Evolutionary conservation across 2,329 filamentous ascomycete species (phyloP).

Genomic region (Neofusicoccum sp.): DNA sequence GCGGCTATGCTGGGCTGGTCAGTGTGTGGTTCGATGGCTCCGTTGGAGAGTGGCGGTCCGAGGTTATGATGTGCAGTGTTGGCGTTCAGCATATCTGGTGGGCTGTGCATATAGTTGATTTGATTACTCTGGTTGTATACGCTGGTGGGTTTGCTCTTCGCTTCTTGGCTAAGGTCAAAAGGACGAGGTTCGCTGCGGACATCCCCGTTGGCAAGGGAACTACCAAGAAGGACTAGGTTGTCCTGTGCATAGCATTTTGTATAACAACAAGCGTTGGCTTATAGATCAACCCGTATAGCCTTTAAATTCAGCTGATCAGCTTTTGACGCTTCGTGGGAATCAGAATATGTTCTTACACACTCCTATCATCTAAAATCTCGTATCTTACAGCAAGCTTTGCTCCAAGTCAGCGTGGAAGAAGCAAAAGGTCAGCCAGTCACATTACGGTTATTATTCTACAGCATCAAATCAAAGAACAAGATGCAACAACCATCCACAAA

Average conservation of each 20-base stretch:
- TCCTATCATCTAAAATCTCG: too few species aligned
- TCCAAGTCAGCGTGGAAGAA: neutral
- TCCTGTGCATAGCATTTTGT: neutral
- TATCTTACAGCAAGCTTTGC: too few species aligned
- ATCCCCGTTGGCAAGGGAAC: neutral
- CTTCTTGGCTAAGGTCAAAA: neutral
- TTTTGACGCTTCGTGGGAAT: too few species aligned
- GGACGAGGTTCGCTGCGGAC: neutral
- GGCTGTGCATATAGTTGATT: conserved; percentile 74
- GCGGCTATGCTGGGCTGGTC: conserved; percentile 85
- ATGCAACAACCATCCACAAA: neutral
- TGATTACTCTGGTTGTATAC: conserved; percentile 45
- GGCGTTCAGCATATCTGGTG: conserved; percentile 95
- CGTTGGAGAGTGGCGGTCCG: conserved; percentile 71
- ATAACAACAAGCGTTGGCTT: neutral
- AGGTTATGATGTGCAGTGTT: conserved; percentile 73
- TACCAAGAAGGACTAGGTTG: neutral
- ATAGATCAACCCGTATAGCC: neutral
- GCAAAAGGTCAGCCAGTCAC: neutral
- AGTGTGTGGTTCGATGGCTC: conserved; percentile 83
- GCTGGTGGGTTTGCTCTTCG: conserved; percentile 20
- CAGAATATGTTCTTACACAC: too few species aligned
- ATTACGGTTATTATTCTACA: neutral
- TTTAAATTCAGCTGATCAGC: neutral
- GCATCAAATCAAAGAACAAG: too few species aligned